Base-by-base conservation (phyloP, 345 rosid genomes). In the Combretum micranthum region DNA sequence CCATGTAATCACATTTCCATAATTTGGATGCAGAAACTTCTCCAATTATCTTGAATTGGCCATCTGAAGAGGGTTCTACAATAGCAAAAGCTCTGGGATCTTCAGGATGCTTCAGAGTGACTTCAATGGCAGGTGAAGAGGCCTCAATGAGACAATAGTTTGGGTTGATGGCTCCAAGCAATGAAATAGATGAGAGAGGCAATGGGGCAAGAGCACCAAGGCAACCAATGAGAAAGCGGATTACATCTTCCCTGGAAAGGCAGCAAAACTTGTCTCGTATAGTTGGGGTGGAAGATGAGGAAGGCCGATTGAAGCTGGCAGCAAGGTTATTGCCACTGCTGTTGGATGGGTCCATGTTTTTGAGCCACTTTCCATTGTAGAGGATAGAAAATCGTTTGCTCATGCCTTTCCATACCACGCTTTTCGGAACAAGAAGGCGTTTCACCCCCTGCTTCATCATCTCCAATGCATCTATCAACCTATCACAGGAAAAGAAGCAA, bases 371-470 rank as follows among this genome's bases (percentile, higher is more conserved):
- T 12, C 90, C 88, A 9, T 85, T 78, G 52, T 89, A 85, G 44
- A 87, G 78, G 73, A 93, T 62, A 9, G 99, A 93, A 67, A 93
- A 93, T 64, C 99, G 66, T 77, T 89, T 89, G 81, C 99, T 93
- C 90, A 87, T 83, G 59, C 99, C 96, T 82, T 79, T 89, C 97
- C 96, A 87, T 20, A 57, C 80, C 23, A 67, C 74, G 55, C 88
- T 78, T 74, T 89, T 93, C 0, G 83, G 84, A 59, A 93, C 95
- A 15, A 93, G 82, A 66, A 93, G 96, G 52, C 97, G 85, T 67
- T 82, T 80, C 57, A 82, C 96, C 14, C 96, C 97, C 61, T 93
- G 97, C 81, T 87, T 93, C 96, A 90, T 93, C 99, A 89, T 93
- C 77, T 89, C 99, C 67, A 93, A 54, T 11, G 96, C 97, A 67